Conservation (phyloP, 352 stramenopile species). For the Phytopythium chamaehyphon region DNA sequence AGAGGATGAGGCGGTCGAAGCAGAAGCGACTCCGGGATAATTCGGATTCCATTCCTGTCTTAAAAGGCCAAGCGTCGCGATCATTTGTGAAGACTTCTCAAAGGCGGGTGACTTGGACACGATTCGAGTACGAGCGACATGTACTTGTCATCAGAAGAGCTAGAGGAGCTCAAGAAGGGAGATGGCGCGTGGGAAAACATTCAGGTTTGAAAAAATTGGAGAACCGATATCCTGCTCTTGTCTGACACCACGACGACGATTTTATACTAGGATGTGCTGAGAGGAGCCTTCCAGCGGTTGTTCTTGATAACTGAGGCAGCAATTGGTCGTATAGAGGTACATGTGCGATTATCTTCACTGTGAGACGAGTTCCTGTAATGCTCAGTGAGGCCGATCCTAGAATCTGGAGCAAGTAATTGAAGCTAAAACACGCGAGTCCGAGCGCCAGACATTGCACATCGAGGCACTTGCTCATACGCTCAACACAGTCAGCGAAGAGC, state of each 20-base stretch:
- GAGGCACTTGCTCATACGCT: slow-evolving; percentile 36
- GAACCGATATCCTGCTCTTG: not conserved
- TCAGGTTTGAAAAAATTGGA: slow-evolving; percentile 25
- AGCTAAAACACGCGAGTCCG: slow-evolving; percentile 9
- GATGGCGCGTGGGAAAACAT: slow-evolving; percentile 69
- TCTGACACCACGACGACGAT: not conserved
- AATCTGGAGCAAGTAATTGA: slow-evolving; percentile 14
- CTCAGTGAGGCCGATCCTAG: no score
- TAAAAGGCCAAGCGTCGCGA: no score
- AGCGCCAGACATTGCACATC: slow-evolving; percentile 31
- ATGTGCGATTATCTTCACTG: not conserved
- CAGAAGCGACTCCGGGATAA: no score
- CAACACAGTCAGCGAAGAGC: slow-evolving; percentile 43
- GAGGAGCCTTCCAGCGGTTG: slow-evolving; percentile 33
- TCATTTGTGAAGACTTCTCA: no score
- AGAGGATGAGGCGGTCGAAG: not conserved
- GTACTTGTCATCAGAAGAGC: slow-evolving; percentile 11
- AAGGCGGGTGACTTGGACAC: no score
- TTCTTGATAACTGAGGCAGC: slow-evolving; percentile 15
- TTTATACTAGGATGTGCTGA: slow-evolving; percentile 39
- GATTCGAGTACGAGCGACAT: not conserved
- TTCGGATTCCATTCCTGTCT: no score
- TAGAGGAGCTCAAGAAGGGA: slow-evolving; percentile 34
- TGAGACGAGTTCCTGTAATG: no score
- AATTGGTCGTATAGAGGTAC: slow-evolving; percentile 10